Evolutionary conservation across 352 stramenopile genomes (phyloP).

Genomic region (Halophytophthora polymorphica): DNA sequence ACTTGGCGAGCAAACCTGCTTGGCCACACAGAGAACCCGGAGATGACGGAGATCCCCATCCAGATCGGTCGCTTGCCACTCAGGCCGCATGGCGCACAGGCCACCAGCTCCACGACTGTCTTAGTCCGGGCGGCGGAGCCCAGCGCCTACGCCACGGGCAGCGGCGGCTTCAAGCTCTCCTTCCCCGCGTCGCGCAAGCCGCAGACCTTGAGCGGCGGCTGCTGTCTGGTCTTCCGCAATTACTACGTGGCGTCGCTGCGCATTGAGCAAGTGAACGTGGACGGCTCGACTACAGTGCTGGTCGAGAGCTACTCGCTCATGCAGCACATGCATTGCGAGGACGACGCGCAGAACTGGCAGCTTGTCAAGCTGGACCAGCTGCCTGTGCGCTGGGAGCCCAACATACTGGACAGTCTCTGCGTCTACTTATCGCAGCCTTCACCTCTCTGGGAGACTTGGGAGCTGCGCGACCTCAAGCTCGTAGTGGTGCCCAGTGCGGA

Average conservation of each 20-base stretch:
- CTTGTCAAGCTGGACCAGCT: constrained; percentile 54
- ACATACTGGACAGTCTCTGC: constrained; percentile 34
- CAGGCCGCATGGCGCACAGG: background rate
- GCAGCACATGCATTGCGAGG: constrained; percentile 54
- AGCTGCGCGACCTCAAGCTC: constrained; percentile 53
- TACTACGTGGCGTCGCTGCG: constrained; percentile 59
- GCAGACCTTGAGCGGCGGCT: constrained; percentile 5
- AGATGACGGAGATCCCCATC: constrained; percentile 27
- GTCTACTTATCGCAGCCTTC: constrained; percentile 65
- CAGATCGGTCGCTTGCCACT: constrained; percentile 16
- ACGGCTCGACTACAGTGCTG: constrained; percentile 40
- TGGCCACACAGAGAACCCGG: background rate
- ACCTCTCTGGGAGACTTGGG: constrained; percentile 52
- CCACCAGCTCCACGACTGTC: background rate
- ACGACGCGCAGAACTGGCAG: constrained; percentile 74
- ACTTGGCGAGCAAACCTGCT: constrained; percentile 3
- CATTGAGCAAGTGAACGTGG: constrained; percentile 45
- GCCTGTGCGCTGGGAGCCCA: constrained; percentile 24
- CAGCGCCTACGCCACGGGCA: constrained; percentile 27
- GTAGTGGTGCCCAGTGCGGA: constrained; percentile 11
- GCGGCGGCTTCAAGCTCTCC: constrained; percentile 37
- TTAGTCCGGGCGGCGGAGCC: background rate
- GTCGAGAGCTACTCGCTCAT: constrained; percentile 46
- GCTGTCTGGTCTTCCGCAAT: constrained; percentile 59
- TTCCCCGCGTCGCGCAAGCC: constrained; percentile 20